Evolutionary conservation across 1,284 basidiomycete species (phyloP).

Genomic region (Boletellus deceptivus): DNA sequence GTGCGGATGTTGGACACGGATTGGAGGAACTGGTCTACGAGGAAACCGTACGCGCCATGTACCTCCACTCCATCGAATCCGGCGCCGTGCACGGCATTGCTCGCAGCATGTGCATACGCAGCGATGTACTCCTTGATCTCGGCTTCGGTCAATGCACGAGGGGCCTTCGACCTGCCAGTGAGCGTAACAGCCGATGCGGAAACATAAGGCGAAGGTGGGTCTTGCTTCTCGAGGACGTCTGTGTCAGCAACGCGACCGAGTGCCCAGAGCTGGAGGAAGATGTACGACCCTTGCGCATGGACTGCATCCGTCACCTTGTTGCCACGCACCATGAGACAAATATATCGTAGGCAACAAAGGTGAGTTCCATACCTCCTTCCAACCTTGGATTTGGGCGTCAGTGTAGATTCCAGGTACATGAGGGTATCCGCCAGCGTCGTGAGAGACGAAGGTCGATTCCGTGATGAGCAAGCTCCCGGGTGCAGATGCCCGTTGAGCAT

Average conservation of each 20-base stretch:
- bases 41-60: conserved; percentile 16
- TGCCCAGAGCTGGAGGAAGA: no score
- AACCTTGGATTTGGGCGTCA: neutral
- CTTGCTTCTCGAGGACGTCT: no score
- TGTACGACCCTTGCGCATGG: no score
- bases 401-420: neutral
- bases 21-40: conserved; percentile 13
- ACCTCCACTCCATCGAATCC: conserved; percentile 13
- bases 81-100: conserved; percentile 19
- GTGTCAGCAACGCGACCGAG: no score
- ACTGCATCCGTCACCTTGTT: no score
- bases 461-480: neutral
- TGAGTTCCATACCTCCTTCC: conserved; percentile 14
- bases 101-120: conserved; percentile 21
- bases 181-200: no score
- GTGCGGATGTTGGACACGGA: neutral
- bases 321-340: no score
- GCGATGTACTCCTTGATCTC: conserved; percentile 20
- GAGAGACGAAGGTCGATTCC: neutral
- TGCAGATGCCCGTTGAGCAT: no score
- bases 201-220: no score
- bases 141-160: no score
- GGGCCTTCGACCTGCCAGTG: no score
- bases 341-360: no score
- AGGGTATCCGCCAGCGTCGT: neutral